Percentiles rank a stretch among this genome's conserved stretches.
These are phyloP conservation scores for Phytophthora multivora DNA, from an alignment of 352 stramenopile species.

Conservation along the genomic window DNA sequence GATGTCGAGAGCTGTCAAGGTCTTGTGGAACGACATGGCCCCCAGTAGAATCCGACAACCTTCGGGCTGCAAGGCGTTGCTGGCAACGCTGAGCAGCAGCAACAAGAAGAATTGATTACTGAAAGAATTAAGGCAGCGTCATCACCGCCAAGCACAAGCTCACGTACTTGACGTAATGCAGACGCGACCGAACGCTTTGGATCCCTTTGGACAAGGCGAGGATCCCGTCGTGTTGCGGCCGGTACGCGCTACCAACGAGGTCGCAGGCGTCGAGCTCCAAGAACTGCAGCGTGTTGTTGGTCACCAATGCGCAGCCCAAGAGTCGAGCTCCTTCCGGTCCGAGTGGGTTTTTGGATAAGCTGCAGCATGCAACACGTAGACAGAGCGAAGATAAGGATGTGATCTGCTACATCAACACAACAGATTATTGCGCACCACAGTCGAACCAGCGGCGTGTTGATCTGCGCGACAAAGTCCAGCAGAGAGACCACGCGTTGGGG, in stretches of 20 bases:
- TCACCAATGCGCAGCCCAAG: conserved; percentile 58
- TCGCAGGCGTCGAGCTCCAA: conserved; percentile 62
- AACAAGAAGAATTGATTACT: conserved; percentile 1
- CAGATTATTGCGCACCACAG: conserved; percentile 31
- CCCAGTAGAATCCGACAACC: conserved; percentile 60
- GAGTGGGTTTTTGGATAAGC: conserved; percentile 50
- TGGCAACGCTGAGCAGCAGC: conserved; percentile 38
- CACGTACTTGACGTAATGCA: conserved; percentile 58
- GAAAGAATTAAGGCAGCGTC: no score
- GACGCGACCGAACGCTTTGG: conserved; percentile 52
- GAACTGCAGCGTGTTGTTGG: conserved; percentile 66
- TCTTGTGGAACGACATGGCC: conserved; percentile 55
- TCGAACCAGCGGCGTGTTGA: conserved; percentile 41
- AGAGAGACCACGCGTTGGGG: conserved; percentile 22
- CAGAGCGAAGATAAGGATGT: conserved; percentile 13
- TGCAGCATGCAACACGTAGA: conserved; percentile 10
- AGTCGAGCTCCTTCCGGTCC: conserved; percentile 44
- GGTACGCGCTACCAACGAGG: conserved; percentile 55
- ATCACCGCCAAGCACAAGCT: neutral
- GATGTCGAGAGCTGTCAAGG: conserved; percentile 58
- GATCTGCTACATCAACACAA: conserved; percentile 25
- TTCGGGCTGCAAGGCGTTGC: conserved; percentile 58
- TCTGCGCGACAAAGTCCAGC: conserved; percentile 28
- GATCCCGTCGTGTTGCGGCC: conserved; percentile 53
- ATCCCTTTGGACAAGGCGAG: conserved; percentile 61